These are phyloP conservation scores for Xylaria sp. DNA, from an alignment of 2,329 filamentous ascomycete genomes.

Conservation along the genomic window DNA sequence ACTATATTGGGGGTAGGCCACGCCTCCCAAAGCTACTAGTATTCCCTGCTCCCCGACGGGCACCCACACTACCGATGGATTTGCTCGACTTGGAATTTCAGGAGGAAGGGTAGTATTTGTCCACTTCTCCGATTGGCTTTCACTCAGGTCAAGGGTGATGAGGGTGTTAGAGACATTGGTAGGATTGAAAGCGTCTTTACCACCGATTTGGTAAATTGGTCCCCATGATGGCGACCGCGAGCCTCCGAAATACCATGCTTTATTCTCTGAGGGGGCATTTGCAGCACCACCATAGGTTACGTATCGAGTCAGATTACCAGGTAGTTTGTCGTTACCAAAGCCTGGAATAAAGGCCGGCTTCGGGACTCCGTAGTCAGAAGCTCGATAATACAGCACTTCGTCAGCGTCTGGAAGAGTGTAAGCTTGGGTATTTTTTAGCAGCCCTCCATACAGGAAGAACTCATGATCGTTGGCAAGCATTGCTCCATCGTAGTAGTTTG, in stretches of 20 bases:
- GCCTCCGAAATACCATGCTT: constrained; percentile 77
- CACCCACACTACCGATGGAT: constrained; percentile 76
- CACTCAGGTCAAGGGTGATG: constrained; percentile 69
- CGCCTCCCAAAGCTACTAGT: constrained; percentile 80
- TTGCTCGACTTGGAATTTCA: constrained; percentile 65
- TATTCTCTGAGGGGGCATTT: constrained; percentile 74
- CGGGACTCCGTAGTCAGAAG: constrained; percentile 61
- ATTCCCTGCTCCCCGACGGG: constrained; percentile 81
- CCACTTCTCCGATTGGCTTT: constrained; percentile 64
- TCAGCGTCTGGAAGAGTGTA: constrained; percentile 55
- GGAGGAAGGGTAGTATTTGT: constrained; percentile 64
- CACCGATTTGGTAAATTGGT: constrained; percentile 54
- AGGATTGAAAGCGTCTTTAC: constrained; percentile 53
- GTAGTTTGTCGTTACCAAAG: constrained; percentile 56
- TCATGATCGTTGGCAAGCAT: constrained; percentile 73
- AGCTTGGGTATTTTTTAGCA: constrained; percentile 52
- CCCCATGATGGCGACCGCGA: constrained; percentile 63
- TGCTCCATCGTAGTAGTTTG: constrained; percentile 69
- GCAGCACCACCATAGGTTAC: constrained; percentile 71
- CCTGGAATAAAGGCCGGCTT: constrained; percentile 56
- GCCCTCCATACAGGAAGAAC: constrained; percentile 72
- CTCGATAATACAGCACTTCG: constrained; percentile 61
- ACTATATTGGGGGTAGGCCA: constrained; percentile 66
- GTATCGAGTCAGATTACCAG: constrained; percentile 65
- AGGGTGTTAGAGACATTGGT: constrained; percentile 64